phyloP scores from a whole-genome alignment of 257 asterid species.

The Fraxinus americana region DNA sequence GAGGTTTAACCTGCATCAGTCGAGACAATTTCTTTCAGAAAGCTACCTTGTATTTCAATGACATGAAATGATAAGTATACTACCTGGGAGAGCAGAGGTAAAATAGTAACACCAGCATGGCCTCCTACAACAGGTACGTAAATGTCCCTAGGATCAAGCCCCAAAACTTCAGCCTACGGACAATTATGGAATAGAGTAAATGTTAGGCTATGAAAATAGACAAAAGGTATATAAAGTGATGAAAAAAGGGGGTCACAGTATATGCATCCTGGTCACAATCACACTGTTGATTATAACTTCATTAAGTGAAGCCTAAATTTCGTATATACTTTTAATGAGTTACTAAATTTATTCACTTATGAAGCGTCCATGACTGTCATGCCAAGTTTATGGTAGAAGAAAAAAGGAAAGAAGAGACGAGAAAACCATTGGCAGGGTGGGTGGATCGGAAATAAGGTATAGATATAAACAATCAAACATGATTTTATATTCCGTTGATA shows the following conservation, averaged over 20 bases:
- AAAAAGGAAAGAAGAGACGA: not conserved
- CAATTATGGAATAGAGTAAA: not conserved
- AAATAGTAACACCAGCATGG: constrained; percentile 92
- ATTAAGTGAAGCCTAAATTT: not conserved
- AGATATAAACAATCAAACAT: not conserved
- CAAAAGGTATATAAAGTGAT: not conserved
- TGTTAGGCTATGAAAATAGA: not conserved
- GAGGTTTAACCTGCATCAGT: constrained; percentile 72
- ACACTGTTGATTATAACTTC: not conserved
- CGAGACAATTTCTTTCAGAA: not conserved
- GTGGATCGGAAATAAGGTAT: not conserved
- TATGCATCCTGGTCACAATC: not conserved
- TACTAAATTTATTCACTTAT: not conserved
- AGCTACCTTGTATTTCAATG: not conserved
- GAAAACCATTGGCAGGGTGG: not conserved
- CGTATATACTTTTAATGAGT: not conserved
- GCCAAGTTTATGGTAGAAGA: not conserved
- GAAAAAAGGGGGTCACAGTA: not conserved
- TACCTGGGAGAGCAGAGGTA: constrained; percentile 97
- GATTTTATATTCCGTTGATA: not conserved
- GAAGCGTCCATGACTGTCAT: not conserved
- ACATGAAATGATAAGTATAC: not conserved
- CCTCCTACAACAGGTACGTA: constrained; percentile 96
- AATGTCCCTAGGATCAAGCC: constrained; percentile 93
- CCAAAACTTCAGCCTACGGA: constrained; percentile 89